These are phyloP conservation scores for Daedaleopsis sinensis DNA, from an alignment of 768 basidiomycete species.

Conservation along the genomic window DNA sequence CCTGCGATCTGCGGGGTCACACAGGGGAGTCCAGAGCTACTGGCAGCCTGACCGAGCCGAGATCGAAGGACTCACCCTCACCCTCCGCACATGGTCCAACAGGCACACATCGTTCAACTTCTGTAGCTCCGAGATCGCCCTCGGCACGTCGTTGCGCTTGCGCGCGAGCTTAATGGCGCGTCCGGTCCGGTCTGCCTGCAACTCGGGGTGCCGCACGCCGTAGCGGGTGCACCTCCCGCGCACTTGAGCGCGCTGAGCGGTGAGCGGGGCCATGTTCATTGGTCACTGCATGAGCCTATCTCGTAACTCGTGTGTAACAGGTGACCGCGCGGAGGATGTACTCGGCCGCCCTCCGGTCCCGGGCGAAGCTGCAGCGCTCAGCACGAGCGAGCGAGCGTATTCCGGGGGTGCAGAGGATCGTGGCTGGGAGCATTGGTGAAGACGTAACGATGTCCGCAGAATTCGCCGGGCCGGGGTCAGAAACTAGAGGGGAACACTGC, in stretches of 20 bases:
- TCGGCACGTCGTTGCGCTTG: conserved; percentile 43
- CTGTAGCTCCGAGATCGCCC: conserved; percentile 34
- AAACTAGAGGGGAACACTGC: too few relatives aligned
- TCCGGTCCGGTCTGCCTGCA: conserved; percentile 66
- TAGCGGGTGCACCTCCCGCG: conserved; percentile 29
- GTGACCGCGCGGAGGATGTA: conserved; percentile 30
- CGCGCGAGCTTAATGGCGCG: conserved; percentile 56
- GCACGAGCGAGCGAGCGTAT: neutral
- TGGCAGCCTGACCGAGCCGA: too few relatives aligned
- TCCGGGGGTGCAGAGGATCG: too few relatives aligned
- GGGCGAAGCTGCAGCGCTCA: conserved; percentile 28
- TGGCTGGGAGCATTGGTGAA: neutral
- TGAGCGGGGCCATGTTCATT: conserved; percentile 32
- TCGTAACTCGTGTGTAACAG: too few relatives aligned
- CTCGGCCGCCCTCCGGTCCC: conserved; percentile 26
- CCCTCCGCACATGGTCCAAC: conserved; percentile 52
- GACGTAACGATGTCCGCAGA: neutral
- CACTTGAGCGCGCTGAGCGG: too few relatives aligned
- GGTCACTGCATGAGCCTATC: conserved; percentile 34
- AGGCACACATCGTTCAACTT: conserved; percentile 46
- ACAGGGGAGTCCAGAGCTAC: too few relatives aligned
- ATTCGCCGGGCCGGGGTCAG: too few relatives aligned
- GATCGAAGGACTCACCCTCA: conserved; percentile 2
- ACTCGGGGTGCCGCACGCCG: conserved; percentile 51
- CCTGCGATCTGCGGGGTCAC: conserved; percentile 7